Percentiles rank a stretch among this genome's conserved stretches.
These are phyloP conservation scores for Lignosus rhinocerotis DNA, from an alignment of 1,284 basidiomycete species.

Conservation along the genomic window DNA sequence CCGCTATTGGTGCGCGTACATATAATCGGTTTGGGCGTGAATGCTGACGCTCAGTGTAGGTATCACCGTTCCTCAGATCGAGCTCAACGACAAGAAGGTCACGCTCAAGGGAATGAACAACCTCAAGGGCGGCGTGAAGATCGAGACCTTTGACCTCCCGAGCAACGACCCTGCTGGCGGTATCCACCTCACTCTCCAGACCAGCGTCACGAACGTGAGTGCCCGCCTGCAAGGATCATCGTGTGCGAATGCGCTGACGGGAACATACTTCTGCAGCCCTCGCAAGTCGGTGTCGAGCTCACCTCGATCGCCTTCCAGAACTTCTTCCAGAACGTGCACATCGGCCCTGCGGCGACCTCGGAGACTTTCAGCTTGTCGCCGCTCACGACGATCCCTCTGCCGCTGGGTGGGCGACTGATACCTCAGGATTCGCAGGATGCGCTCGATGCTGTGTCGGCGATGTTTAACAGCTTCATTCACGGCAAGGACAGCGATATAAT, in stretches of 20 bases:
- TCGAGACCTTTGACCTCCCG: conserved; percentile 74
- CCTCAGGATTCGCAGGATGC: conserved; percentile 58
- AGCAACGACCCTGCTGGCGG: conserved; percentile 76
- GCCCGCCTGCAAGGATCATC: background rate
- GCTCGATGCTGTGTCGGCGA: conserved; percentile 58
- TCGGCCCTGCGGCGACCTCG: conserved; percentile 60
- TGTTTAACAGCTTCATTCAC: conserved; percentile 78
- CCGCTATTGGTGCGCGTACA: conserved; percentile 41
- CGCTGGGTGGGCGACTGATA: conserved; percentile 65
- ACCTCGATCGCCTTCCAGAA: conserved; percentile 65
- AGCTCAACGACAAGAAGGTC: conserved; percentile 59
- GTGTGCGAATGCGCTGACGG: background rate
- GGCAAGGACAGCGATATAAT: conserved; percentile 62
- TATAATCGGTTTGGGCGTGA: no score
- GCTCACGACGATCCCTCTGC: conserved; percentile 52
- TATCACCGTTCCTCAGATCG: conserved; percentile 60
- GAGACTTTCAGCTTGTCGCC: conserved; percentile 58
- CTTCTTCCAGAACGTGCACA: conserved; percentile 51
- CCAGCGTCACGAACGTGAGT: conserved; percentile 62
- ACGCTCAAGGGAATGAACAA: conserved; percentile 75
- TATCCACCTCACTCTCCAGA: conserved; percentile 66
- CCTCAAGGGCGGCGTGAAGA: conserved; percentile 61
- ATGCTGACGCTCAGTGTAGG: conserved; percentile 19
- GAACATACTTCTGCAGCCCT: conserved; percentile 48
- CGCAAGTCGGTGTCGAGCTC: conserved; percentile 75